A percentile compares a stretch with the other conserved stretches of the same genome.
Conservation (phyloP, 208 protist genomes). For the Naegleria lovaniensis region DNA sequence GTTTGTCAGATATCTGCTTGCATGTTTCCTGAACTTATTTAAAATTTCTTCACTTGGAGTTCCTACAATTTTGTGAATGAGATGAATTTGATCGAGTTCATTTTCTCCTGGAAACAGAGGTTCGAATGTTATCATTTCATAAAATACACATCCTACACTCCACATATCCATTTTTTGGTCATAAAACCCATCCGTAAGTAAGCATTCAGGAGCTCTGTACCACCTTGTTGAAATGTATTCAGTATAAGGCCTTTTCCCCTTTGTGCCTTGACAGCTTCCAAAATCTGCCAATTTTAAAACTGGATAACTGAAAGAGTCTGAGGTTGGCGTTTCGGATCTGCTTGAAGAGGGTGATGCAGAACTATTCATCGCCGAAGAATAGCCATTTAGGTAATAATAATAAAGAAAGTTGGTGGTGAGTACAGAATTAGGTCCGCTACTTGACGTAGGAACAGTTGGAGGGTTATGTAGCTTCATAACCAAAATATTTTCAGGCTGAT, state of each 20-base stretch:
- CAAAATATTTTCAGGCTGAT: conserved; percentile 93
- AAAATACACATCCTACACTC: conserved; percentile 88
- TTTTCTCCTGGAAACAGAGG: conserved; percentile 77
- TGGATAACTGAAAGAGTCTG: neutral
- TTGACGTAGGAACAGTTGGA: neutral
- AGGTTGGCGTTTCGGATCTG: neutral
- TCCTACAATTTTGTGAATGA: conserved; percentile 71
- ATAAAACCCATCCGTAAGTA: conserved; percentile 94
- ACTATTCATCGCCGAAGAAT: neutral
- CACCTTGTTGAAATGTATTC: conserved; percentile 97
- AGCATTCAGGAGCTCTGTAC: conserved; percentile 93
- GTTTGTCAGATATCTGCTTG: conserved; percentile 44
- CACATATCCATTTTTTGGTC: conserved; percentile 94
- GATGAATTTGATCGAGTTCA: conserved; percentile 74
- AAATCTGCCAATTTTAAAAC: conserved; percentile 96
- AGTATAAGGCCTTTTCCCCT: conserved; percentile 88
- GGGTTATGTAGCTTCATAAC: conserved; percentile 56
- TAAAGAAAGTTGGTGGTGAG: neutral
- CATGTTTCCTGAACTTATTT: conserved; percentile 53
- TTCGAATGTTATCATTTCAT: conserved; percentile 73
- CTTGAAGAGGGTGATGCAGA: neutral
- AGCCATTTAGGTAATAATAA: neutral
- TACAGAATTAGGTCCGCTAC: neutral
- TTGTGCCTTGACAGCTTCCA: conserved; percentile 89
- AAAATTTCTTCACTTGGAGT: conserved; percentile 65